Conservation (phyloP, 1,284 basidiomycete genomes). For the Porodaedalea pini region DNA sequence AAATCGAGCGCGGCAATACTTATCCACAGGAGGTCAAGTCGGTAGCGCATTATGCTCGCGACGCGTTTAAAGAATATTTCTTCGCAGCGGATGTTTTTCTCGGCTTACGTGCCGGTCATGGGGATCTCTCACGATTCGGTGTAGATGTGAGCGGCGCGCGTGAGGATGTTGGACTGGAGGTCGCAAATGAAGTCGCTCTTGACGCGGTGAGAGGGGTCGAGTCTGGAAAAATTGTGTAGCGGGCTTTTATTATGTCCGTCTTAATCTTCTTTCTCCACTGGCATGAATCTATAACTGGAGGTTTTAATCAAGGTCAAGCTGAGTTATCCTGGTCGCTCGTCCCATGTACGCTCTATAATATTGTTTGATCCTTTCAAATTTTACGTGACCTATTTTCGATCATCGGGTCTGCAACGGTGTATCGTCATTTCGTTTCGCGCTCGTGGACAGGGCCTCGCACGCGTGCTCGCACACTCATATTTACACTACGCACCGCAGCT, state of each 20-base stretch:
- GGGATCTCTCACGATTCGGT: not conserved
- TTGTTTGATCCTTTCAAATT: not conserved
- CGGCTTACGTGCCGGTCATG: slow-evolving; percentile 46
- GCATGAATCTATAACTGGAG: slow-evolving; percentile 5
- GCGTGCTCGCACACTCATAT: slow-evolving; percentile 75
- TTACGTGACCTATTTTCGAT: not conserved
- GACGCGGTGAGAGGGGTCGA: slow-evolving; percentile 44
- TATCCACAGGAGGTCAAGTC: slow-evolving; percentile 71
- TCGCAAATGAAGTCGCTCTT: slow-evolving; percentile 32
- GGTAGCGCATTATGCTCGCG: slow-evolving; percentile 44
- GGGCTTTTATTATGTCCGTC: slow-evolving; percentile 79
- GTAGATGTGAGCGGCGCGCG: slow-evolving; percentile 24
- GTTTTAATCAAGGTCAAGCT: slow-evolving; percentile 63
- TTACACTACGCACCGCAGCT: slow-evolving; percentile 77
- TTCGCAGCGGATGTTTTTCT: slow-evolving; percentile 75
- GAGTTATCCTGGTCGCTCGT: slow-evolving; percentile 90
- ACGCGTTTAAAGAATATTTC: slow-evolving; percentile 69
- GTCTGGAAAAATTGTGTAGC: slow-evolving; percentile 68
- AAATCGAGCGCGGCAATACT: slow-evolving; percentile 72
- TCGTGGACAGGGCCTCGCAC: slow-evolving; percentile 70
- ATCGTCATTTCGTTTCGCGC: slow-evolving; percentile 76
- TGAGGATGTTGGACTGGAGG: slow-evolving; percentile 31
- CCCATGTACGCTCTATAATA: slow-evolving; percentile 74
- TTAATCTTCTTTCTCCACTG: no score
- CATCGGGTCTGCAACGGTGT: slow-evolving; percentile 85